These are phyloP conservation scores for Aurifilum marmelostoma DNA, from an alignment of 2,329 filamentous ascomycete genomes.

Conservation along the genomic window DNA sequence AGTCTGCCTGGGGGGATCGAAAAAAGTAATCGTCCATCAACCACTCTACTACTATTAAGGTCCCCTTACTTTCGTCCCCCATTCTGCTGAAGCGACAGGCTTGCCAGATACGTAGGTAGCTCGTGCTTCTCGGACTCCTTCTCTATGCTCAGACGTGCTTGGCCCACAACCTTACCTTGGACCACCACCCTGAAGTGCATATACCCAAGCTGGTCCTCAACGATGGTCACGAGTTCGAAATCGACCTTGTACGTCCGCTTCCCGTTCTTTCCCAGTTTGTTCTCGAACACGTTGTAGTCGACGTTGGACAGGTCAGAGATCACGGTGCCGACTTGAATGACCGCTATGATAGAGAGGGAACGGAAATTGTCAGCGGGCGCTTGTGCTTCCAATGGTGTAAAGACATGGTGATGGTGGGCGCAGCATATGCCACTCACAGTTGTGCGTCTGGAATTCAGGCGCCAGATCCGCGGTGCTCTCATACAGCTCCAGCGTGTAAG, in stretches of 20 bases:
- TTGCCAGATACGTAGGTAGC: not conserved
- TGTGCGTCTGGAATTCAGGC: slow-evolving; percentile 12
- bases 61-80: not conserved
- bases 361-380: not conserved
- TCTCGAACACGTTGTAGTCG: slow-evolving; percentile 8
- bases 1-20: not conserved
- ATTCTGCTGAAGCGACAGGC: not conserved
- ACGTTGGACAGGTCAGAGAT: slow-evolving; percentile 11
- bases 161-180: slow-evolving; percentile 5
- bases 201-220: slow-evolving; percentile 12
- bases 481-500: slow-evolving; percentile 8
- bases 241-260: slow-evolving; percentile 6
- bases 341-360: not conserved
- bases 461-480: slow-evolving; percentile 4
- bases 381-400: not conserved
- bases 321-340: slow-evolving; percentile 12
- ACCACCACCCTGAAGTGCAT: slow-evolving; percentile 11
- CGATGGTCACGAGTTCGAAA: slow-evolving; percentile 4
- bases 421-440: not conserved
- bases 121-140: slow-evolving; percentile 10
- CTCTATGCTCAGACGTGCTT: slow-evolving; percentile 12
- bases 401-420: not conserved
- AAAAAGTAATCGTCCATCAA: not conserved
- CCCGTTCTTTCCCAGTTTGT: not conserved
- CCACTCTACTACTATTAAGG: not conserved